Base-by-base conservation (phyloP, 2,329 filamentous ascomycete species). In the Pseudogymnoascus sp. region DNA sequence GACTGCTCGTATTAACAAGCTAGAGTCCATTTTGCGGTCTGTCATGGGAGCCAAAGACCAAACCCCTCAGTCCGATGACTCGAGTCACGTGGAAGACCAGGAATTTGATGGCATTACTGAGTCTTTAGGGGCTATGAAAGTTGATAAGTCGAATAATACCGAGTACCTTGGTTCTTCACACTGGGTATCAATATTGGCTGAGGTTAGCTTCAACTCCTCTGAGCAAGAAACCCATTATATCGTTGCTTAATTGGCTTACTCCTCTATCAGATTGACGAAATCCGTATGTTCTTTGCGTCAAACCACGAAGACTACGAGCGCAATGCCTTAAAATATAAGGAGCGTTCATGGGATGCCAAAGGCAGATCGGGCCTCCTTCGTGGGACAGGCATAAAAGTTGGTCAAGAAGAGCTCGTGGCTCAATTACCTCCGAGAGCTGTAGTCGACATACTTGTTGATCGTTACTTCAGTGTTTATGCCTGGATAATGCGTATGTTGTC, bases 181-280 rank as follows among this genome's bases (percentile, higher is more conserved):
- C 36, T 67, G 66, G 66, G 39, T 67, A 4, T 67, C 66, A 13
- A 67, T 67, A 13, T 61, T 67, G 64, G 61, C 48, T 34, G 64
- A 67, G 45, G 66, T 67, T 31, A 28, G 48, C n/a, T 25, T 41
- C 11, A 10, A 16, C 10, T 10, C 13, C n/a, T 6, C 25, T 31
- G n/a, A 13, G 48, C 25, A 57, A 19, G 2, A 57, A 57, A 1
- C 19, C 23, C 39, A 25, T 10, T 41, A 7, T 60, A n/a, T 34
- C 34, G 1, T 36, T 31, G 3, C 3, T 31, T 48, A 1, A 6
- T 60, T 62, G 25, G 31, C 34, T 54, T 48, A 62, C 21, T 62
- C 31, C 16, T 63, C 25, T 48, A 13, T 43, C 37, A 67, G 66
- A 63, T 67, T 31, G 54, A 66, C 6, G 66, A 67, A 19, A 64